Evolutionary conservation across 257 asterid species (phyloP), one percentile per base, ranked within the genome.

Genomic region (Nicotiana undulata): DNA sequence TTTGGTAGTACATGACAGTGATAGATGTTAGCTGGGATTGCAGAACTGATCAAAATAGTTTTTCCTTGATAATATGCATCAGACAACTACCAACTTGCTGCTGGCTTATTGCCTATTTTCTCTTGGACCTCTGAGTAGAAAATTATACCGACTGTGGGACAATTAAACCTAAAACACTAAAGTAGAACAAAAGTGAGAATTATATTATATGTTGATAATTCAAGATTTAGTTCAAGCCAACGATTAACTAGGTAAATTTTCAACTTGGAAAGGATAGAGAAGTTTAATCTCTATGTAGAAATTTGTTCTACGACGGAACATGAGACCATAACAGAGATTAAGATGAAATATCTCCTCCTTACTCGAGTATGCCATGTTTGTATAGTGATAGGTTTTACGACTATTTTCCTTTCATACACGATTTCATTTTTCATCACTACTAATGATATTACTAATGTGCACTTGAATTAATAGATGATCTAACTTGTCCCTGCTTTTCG

Each of bases 401-500:
- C 34, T 70, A 6, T 44, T 70, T 70, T 12, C 58, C 59, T 44
- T 24, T 8, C 4, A 0, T 15, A 22, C 24, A 7, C 31, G 0
- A 44, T 70, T 22, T 24, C 24, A 13, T 74, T 74, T 24, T 74
- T 24, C 9, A 74, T 74, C 61, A 72, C 22, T 24, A 13, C 5
- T 24, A 7, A 49, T 1, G 16, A 9, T 15, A 15, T 9, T 24
- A 72, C 78, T 24, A 15, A 74, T 46, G 1, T 74, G 22, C 44
- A 74, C 4, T 24, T 26, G 34, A 24, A 46, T 51, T 68, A 34
- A 40, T 28, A 29, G 29, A 49, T 76, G 31, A 55, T 66, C 79
- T 75, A 81, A 85, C 63, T 63, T 76, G 31, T 77, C 52, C 65
- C 49, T 60, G 28, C 75, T 58, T 66, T 75, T 28, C 80, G 70